A percentile compares a stretch with the other conserved stretches of the same genome.
These are phyloP conservation scores for Dioscorea alata DNA, from an alignment of 106 monocot genomes.

Conservation along the genomic window DNA sequence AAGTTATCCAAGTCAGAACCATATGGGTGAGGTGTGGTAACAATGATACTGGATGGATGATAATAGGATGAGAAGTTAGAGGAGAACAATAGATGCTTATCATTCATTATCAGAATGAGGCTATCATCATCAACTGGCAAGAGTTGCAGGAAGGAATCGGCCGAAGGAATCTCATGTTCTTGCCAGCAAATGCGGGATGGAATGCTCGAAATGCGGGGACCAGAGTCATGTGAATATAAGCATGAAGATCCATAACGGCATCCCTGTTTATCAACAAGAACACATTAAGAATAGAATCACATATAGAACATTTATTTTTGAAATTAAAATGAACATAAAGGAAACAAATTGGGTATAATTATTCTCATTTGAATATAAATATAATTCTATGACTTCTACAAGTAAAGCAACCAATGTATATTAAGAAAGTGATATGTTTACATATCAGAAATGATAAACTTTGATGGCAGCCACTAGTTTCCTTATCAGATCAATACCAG, in stretches of 20 bases:
- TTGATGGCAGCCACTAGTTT: too few species aligned
- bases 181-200: slow-evolving; percentile 23
- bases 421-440: too few species aligned
- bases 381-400: too few species aligned
- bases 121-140: slow-evolving; percentile 22
- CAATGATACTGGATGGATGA: slow-evolving; percentile 38
- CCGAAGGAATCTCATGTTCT: slow-evolving; percentile 28
- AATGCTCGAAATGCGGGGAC: not conserved
- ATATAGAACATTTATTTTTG: too few species aligned
- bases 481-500: too few species aligned
- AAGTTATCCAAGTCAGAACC: slow-evolving; percentile 17
- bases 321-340: too few species aligned
- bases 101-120: slow-evolving; percentile 43
- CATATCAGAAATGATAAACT: too few species aligned
- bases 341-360: too few species aligned
- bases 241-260: slow-evolving; percentile 69
- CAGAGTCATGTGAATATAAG: slow-evolving; percentile 49
- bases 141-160: slow-evolving; percentile 26
- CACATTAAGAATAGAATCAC: not conserved
- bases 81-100: slow-evolving; percentile 42
- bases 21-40: slow-evolving; percentile 12
- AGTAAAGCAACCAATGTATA: too few species aligned
- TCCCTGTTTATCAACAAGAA: slow-evolving; percentile 33
- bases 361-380: too few species aligned
- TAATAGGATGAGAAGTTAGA: slow-evolving; percentile 21